phyloP scores from a whole-genome alignment of 306 rosid genomes.

The Heteromeles arbutifolia region DNA sequence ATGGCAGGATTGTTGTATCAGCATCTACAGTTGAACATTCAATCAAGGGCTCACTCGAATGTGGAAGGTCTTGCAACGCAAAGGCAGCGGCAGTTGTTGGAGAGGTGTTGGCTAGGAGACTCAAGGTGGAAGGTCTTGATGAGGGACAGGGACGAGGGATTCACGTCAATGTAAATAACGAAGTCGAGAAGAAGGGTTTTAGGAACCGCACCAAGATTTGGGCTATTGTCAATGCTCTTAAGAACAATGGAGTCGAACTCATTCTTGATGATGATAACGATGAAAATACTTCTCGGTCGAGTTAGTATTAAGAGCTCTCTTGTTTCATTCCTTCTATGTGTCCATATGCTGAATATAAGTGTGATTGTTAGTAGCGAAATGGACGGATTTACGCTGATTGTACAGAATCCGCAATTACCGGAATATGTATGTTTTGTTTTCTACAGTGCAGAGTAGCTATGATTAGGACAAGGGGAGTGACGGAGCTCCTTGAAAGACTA shows the following conservation, averaged over 20 bases:
- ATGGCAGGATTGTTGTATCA: slow-evolving; percentile 65
- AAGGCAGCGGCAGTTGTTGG: slow-evolving; percentile 84
- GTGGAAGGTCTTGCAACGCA: slow-evolving; percentile 80
- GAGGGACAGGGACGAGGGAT: slow-evolving; percentile 82
- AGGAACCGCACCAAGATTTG: slow-evolving; percentile 76
- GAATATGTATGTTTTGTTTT: not conserved
- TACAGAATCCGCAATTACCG: not conserved
- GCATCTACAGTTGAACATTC: slow-evolving; percentile 70
- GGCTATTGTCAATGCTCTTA: slow-evolving; percentile 77
- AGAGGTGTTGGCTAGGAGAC: slow-evolving; percentile 84
- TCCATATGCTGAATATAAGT: not conserved
- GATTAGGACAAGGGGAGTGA: no score
- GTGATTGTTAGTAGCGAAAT: not conserved
- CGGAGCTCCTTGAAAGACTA: no score
- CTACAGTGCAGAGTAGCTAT: not conserved
- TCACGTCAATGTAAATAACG: slow-evolving; percentile 62
- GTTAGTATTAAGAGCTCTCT: not conserved
- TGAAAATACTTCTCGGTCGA: slow-evolving; percentile 27
- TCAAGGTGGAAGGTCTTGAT: slow-evolving; percentile 72
- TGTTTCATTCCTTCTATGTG: not conserved
- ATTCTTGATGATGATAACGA: slow-evolving; percentile 57
- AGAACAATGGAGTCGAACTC: slow-evolving; percentile 63
- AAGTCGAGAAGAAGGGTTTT: slow-evolving; percentile 78
- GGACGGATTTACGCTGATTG: not conserved
- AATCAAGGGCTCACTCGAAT: slow-evolving; percentile 75